Conservation (phyloP, 139 green algal genomes). For the Chlorella sp. region DNA sequence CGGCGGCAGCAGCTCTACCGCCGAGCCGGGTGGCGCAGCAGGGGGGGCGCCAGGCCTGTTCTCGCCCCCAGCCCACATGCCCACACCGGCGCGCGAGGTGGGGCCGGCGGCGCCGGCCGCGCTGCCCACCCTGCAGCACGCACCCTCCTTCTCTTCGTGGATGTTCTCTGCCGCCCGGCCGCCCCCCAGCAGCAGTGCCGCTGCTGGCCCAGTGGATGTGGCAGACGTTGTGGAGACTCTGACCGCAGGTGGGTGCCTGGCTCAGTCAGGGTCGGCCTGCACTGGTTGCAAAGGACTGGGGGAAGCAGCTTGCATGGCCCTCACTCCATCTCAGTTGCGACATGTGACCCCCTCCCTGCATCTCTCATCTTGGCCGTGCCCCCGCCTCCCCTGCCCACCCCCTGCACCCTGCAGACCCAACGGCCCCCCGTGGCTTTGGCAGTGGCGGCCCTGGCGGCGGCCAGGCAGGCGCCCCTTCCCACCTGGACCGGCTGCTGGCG, state of each 20-base stretch:
- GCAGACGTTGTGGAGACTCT: neutral
- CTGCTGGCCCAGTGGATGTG: neutral
- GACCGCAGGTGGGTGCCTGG: too few relatives aligned
- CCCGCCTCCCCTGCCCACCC: too few relatives aligned
- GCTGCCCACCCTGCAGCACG: neutral
- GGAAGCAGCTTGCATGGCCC: too few relatives aligned
- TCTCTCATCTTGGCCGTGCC: too few relatives aligned
- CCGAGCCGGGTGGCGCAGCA: neutral
- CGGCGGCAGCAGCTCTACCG: neutral
- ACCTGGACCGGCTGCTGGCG: conserved; percentile 22
- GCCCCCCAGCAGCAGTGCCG: neutral
- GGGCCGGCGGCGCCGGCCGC: neutral
- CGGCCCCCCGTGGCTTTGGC: too few relatives aligned
- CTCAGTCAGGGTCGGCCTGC: too few relatives aligned
- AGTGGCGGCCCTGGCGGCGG: too few relatives aligned
- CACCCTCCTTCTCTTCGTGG: conserved; percentile 7
- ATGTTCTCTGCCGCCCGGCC: neutral
- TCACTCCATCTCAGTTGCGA: too few relatives aligned
- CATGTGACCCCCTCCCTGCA: too few relatives aligned
- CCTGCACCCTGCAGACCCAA: too few relatives aligned
- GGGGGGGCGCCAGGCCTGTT: neutral
- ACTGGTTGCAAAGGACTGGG: too few relatives aligned
- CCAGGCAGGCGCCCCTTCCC: neutral
- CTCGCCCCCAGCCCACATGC: conserved; percentile 3
- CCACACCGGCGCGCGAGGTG: neutral